Evolutionary conservation across 2,329 filamentous ascomycete species (phyloP).

Genomic region (Stenocarpella maydis): DNA sequence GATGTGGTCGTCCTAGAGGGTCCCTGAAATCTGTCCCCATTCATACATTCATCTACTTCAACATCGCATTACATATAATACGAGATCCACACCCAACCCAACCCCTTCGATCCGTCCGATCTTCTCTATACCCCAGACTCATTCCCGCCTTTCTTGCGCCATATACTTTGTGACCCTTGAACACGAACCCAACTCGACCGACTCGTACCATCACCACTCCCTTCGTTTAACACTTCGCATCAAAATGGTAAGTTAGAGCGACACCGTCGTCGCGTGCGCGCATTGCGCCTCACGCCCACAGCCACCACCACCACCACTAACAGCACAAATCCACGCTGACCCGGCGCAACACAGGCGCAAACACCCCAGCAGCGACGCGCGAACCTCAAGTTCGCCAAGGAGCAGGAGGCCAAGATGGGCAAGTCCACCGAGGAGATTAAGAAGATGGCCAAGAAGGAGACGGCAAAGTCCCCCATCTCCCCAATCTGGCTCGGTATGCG

Average conservation of each 20-base stretch:
- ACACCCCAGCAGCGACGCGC: slow-evolving; percentile 83
- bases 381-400: slow-evolving; percentile 80
- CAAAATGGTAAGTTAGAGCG: slow-evolving; percentile 27
- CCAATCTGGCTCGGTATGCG: slow-evolving; percentile 68
- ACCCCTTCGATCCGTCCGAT: not conserved
- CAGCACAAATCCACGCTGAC: not conserved
- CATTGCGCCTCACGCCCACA: not conserved
- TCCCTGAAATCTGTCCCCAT: slow-evolving; percentile 41
- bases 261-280: not conserved
- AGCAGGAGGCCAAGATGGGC: slow-evolving; percentile 77
- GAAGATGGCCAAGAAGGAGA: slow-evolving; percentile 67
- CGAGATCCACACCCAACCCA: not conserved
- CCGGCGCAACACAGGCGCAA: slow-evolving; percentile 70
- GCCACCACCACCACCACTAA: not conserved
- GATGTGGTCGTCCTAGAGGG: slow-evolving; percentile 29
- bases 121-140: not conserved
- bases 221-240: not conserved
- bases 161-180: not conserved
- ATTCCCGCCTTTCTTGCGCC: no score
- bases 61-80: slow-evolving; percentile 16
- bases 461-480: slow-evolving; percentile 68
- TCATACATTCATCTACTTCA: slow-evolving; percentile 3
- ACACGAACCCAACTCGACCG: not conserved
- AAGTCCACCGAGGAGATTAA: slow-evolving; percentile 73
- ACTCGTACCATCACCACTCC: not conserved